Percentiles rank a stretch among this genome's conserved stretches.
Evolutionary conservation across 177 flowering plant genomes (phyloP).

Genomic region (Vitis hybrid): DNA sequence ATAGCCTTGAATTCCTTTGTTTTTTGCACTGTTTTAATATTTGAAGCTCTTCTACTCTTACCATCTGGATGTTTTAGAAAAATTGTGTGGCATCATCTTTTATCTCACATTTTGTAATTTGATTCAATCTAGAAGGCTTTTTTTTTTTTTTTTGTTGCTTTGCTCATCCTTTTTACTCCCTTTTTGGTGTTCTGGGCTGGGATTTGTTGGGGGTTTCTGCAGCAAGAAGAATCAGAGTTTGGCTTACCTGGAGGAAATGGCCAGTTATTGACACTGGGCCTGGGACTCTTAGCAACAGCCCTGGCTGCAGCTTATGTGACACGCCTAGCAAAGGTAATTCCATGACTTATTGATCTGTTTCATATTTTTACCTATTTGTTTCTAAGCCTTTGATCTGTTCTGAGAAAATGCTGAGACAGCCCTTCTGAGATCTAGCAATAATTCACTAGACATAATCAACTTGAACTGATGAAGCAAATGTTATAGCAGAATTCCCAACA

Average conservation of each 20-base stretch:
- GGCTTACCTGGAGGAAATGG: conserved; percentile 68
- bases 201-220: conserved; percentile 4
- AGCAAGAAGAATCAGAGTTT: conserved; percentile 83
- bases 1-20: too few species aligned
- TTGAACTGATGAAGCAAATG: background rate
- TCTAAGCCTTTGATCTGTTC: background rate
- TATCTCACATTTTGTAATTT: too few species aligned
- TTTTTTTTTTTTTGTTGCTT: too few species aligned
- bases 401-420: background rate
- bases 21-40: too few species aligned
- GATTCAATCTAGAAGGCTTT: too few species aligned
- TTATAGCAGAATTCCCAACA: too few species aligned
- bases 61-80: too few species aligned
- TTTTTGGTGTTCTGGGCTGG: too few species aligned
- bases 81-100: too few species aligned
- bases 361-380: background rate
- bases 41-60: too few species aligned
- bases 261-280: conserved; percentile 67
- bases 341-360: background rate
- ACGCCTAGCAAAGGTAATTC: conserved; percentile 70
- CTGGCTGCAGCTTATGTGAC: conserved; percentile 81
- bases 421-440: background rate
- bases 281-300: conserved; percentile 72
- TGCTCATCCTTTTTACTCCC: too few species aligned
- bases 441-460: background rate